Base-by-base conservation (phyloP, 768 basidiomycete species). In the Dioszegia crocea region DNA sequence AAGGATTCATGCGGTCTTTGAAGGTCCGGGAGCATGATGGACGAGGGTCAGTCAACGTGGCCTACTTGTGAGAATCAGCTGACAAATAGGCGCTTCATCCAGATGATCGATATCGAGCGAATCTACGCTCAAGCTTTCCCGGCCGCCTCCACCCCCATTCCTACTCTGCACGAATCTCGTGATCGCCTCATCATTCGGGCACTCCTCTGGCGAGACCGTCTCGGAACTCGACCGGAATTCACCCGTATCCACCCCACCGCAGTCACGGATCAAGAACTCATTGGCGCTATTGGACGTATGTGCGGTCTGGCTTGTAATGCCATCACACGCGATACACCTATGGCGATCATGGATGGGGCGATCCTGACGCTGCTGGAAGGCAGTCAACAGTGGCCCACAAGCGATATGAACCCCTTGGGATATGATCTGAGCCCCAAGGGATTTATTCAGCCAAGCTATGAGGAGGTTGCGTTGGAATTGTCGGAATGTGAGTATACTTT, bases 71-170 rank as follows among this genome's bases (percentile, higher is more conserved):
- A 5, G 9, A 38, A 23, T 3, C 3, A 17, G 51, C 51, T 53
- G 16, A 53, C 17, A 16, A 21, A 1, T 27, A 53, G 51, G 11
- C 51, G 51, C 11, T 53, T 53, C 39, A 53, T 53, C 11, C 51
- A 53, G 26, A 53, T 53, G 51, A 53, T 53, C 36, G 51, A 53
- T 24, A 53, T 53, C 26, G 51, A 53, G 36, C 51, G 51, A 26
- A 53, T 53, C 51, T 53, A 53, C 51, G 39, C 21, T 16, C 19
- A 53, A 40, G 51, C 39, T 23, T 53, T 53, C 39, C 51, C 51
- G 2, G 51, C 51, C 4, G 29, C 39, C 38, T 24, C 23, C 19
- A 40, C 40, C 38, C 51, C 51, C 16, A 40, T 40, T 4, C 36
- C 51, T 19, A 40, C 36, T 5, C 38, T 53, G 21, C 21, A 23